Evolutionary conservation across 2,329 filamentous ascomycete species (phyloP), one percentile per base, ranked within the genome.

Genomic region (Malbranchea cinnamomea): DNA sequence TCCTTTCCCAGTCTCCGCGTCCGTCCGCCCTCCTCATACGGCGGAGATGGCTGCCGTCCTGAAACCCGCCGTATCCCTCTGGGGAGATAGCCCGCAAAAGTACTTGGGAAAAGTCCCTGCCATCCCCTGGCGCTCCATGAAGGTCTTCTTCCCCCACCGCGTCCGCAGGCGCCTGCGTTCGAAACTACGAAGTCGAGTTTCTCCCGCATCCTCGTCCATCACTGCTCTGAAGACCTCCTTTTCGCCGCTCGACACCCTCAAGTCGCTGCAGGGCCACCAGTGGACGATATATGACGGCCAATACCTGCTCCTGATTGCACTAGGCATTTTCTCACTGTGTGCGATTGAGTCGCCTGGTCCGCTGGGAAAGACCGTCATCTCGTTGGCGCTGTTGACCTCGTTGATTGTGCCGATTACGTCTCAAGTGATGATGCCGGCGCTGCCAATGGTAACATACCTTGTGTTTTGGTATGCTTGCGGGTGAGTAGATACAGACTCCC

Each of bases 381-480:
- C 82, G 9, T 65, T 75, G 2, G 62, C 71, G 31, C 65, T 85
- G 37, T 62, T 78, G 36, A 62, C 73, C 41, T 71, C 84, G 18
- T 62, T 92, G 22, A 62, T 87, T 25, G 69, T 93, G 54, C 87
- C 87, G 5, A 68, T 82, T 29, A 91, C 85, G 3, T 70, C 82
- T 40, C 87, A 95, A 53, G 92, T 94, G 54, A 83, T 93, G 51
- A 64, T 93, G 23, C 85, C 87, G 6, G 84, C 84, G 31, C 64
- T 89, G 36, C 78, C 82, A 5, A 82, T 92, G 40, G 77, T 81
- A 54, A 76, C 74, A 14, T 95, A 85, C 71, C 65, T 94, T 23
- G 62, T 94, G 28, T 82, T 92, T 53, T 94, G 93, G 61, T 93
- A 89, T 55, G 76, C 78, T 40, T 89, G 80, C 65, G 78, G 87